Conservation (phyloP, 2,329 filamentous ascomycete species). For the Lecanicillium sp. region DNA sequence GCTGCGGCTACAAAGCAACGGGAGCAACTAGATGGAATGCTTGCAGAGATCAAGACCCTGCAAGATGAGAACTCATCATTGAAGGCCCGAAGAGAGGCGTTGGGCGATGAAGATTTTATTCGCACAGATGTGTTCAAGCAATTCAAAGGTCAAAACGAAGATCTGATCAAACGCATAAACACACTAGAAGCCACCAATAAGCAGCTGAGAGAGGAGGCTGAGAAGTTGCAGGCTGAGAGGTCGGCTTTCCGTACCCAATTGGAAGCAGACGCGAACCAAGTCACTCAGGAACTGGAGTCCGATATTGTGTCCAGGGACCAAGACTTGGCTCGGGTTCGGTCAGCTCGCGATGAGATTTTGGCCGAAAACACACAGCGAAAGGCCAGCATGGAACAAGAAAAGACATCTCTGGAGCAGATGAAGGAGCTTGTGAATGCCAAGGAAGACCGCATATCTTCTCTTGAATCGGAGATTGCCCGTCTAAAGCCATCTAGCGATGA, state of each 20-base stretch:
- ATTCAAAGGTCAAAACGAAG: constrained; percentile 82
- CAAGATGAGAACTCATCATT: constrained; percentile 73
- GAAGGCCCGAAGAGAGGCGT: constrained; percentile 56
- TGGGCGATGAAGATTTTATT: constrained; percentile 89
- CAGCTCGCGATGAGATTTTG: constrained; percentile 73
- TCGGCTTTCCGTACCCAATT: constrained; percentile 73
- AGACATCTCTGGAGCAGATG: constrained; percentile 59
- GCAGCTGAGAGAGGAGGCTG: constrained; percentile 73
- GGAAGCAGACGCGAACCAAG: constrained; percentile 67
- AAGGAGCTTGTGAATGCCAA: constrained; percentile 74
- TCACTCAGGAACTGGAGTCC: constrained; percentile 70
- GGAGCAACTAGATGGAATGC: constrained; percentile 72
- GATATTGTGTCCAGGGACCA: constrained; percentile 74
- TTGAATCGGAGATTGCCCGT: constrained; percentile 77
- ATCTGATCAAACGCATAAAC: constrained; percentile 86
- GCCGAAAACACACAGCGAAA: constrained; percentile 77
- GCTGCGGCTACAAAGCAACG: constrained; percentile 77
- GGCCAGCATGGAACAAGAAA: constrained; percentile 68
- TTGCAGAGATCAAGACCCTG: constrained; percentile 65
- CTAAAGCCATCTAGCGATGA: constrained; percentile 44
- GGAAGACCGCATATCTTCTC: constrained; percentile 68
- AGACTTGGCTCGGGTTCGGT: constrained; percentile 78
- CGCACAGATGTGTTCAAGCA: constrained; percentile 91
- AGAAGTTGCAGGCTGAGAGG: constrained; percentile 77
- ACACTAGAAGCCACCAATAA: constrained; percentile 83